Evolutionary conservation across 108 stramenopile species (phyloP).

Genomic region (Pseudonitzschia multiseries): DNA sequence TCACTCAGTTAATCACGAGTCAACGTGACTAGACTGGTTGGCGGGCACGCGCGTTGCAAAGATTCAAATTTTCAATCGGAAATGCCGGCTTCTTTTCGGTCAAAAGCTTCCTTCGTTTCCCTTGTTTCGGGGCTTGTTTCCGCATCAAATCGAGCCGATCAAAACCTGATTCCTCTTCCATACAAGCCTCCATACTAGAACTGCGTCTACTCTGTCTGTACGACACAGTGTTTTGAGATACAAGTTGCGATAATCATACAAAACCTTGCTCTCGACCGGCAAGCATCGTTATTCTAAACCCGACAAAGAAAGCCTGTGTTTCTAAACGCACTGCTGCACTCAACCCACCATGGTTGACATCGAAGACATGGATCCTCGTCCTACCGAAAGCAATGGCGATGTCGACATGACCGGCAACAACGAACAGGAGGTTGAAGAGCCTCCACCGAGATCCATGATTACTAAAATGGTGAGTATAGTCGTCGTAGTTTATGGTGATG

Average conservation of each 20-base stretch:
- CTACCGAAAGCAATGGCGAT: background rate
- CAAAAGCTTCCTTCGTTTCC: background rate
- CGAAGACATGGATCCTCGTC: constrained; percentile 2
- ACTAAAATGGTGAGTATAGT: constrained; percentile 82
- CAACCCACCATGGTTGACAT: background rate
- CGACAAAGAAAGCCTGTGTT: no score
- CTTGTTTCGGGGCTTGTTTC: no score
- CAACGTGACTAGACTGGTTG: no score
- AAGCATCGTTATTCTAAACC: no score
- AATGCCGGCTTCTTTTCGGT: constrained; percentile 9
- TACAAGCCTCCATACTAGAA: no score
- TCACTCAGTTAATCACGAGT: no score
- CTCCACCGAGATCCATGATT: constrained; percentile 88
- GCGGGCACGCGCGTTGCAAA: background rate
- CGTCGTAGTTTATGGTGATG: background rate
- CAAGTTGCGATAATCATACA: no score
- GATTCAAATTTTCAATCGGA: constrained; percentile 10
- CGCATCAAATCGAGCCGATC: no score
- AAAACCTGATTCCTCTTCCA: no score
- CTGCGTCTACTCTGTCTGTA: no score
- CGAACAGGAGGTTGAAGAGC: constrained; percentile 22
- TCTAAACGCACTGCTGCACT: background rate
- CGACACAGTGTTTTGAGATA: no score
- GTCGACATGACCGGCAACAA: constrained; percentile 10
- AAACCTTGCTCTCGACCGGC: no score